These are phyloP conservation scores for Trichoderma asperellum DNA, from an alignment of 2,329 filamentous ascomycete species.

Conservation along the genomic window DNA sequence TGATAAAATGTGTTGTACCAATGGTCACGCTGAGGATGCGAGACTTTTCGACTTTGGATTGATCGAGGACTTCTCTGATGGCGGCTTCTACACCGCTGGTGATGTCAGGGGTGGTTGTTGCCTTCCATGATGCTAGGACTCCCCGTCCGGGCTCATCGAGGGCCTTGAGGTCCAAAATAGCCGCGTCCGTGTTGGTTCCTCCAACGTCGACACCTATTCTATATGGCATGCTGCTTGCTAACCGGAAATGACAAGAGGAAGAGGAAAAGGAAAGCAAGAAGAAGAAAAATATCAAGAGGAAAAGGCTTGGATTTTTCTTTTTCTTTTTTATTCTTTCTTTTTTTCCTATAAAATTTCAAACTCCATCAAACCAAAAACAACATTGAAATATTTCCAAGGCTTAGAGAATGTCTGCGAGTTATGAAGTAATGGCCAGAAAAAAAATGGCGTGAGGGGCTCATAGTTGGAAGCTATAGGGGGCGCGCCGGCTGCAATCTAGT, in stretches of 20 bases:
- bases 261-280: background rate
- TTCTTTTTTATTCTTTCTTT: background rate
- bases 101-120: constrained; percentile 54
- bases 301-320: background rate
- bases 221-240: constrained; percentile 41
- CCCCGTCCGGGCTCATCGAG: constrained; percentile 43
- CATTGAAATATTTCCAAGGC: background rate
- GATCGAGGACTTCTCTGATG: constrained; percentile 48
- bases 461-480: constrained; percentile 14
- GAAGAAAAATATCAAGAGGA: background rate
- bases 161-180: constrained; percentile 49
- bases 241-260: background rate
- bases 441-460: constrained; percentile 19
- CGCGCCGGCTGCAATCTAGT: constrained; percentile 11
- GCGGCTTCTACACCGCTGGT: constrained; percentile 53
- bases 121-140: constrained; percentile 53
- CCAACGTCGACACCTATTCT: constrained; percentile 51
- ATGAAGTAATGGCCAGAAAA: background rate
- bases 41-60: constrained; percentile 43
- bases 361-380: background rate
- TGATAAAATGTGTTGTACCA: constrained; percentile 56
- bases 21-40: constrained; percentile 53
- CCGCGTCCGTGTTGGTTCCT: constrained; percentile 50
- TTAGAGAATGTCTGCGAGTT: constrained; percentile 7
- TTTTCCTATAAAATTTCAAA: background rate